Evolutionary conservation across 805 yeast species (phyloP).

Genomic region (Candida wancherniae): DNA sequence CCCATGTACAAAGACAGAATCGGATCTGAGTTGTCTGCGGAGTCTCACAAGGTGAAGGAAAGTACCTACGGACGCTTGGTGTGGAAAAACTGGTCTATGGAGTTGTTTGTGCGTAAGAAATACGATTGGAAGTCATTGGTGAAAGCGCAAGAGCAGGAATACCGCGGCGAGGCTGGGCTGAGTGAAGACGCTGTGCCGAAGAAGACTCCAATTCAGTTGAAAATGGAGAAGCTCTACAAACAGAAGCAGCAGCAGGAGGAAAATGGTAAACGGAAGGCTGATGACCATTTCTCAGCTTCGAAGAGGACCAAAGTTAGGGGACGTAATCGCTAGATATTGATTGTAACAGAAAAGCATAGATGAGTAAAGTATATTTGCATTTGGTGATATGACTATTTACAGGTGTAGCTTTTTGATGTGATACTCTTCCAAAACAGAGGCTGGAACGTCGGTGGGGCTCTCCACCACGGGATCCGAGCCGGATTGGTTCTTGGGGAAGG

Average conservation of each 20-base stretch:
- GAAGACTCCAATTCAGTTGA: slow-evolving; percentile 39
- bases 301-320: slow-evolving; percentile 10
- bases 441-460: slow-evolving; percentile 68
- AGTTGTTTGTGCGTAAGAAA: slow-evolving; percentile 64
- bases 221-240: slow-evolving; percentile 34
- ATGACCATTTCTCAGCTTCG: slow-evolving; percentile 12
- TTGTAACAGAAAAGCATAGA: not conserved
- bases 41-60: slow-evolving; percentile 68
- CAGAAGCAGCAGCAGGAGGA: slow-evolving; percentile 27
- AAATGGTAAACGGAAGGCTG: slow-evolving; percentile 23
- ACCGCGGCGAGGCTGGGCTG: slow-evolving; percentile 19
- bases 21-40: slow-evolving; percentile 58
- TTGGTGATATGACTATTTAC: not conserved
- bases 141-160: slow-evolving; percentile 41
- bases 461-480: slow-evolving; percentile 87
- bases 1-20: slow-evolving; percentile 84
- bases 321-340: slow-evolving; percentile 8
- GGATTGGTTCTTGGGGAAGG: slow-evolving; percentile 88
- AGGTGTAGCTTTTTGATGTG: slow-evolving; percentile 27
- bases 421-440: slow-evolving; percentile 50
- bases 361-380: slow-evolving; percentile 1
- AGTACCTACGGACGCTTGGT: slow-evolving; percentile 85
- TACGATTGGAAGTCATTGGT: slow-evolving; percentile 76
- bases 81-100: slow-evolving; percentile 95
- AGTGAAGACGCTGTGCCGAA: slow-evolving; percentile 17